Evolutionary conservation across 805 yeast species (phyloP), one percentile per base, ranked within the genome.

Genomic region (Wickerhamomyces silvicola): DNA sequence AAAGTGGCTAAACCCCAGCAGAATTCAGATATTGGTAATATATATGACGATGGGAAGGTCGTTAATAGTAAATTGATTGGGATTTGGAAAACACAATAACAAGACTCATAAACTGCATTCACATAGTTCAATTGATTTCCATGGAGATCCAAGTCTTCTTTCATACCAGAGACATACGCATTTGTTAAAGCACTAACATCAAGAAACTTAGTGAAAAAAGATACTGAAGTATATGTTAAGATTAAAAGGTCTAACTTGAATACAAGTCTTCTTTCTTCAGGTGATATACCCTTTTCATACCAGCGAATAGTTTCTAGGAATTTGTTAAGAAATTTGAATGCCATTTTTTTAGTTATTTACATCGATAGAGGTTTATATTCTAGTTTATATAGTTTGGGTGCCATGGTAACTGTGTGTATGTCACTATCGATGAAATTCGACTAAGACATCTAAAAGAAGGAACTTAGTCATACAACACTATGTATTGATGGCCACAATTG

Each of bases 81-180:
- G 37, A 68, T 57, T 57, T 68, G 70, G 33, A 66, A 63, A 4
- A 70, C 54, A 29, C 68, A 63, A 43, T 68, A 68, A 3, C 74
- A 75, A 8, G 59, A 49, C 11, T 37, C 42, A 39, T 57, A 50
- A 60, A 68, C 29, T 47, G 70, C 68, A 37, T 66, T 67, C 19
- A 72, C 68, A 33, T 64, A 54, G 15, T 67, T 62, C 28, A 70
- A 56, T 40, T 70, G 72, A 37, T 70, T 62, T 4, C 71, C 73
- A 12, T 48, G 55, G 31, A 59, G 43, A 13, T 41, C 22, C 27
- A 70, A 55, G 15, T 41, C 80, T 38, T 68, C 70, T 36, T 68
- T 57, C 78, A 75, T 68, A 7, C 79, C 79, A 10, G 75, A 61
- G 18, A 68, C 75, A 45, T 72, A 75, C 4, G 81, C 79, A 39